phyloP scores from a whole-genome alignment of 2,329 filamentous ascomycete genomes.

The Huntiella omanensis region DNA sequence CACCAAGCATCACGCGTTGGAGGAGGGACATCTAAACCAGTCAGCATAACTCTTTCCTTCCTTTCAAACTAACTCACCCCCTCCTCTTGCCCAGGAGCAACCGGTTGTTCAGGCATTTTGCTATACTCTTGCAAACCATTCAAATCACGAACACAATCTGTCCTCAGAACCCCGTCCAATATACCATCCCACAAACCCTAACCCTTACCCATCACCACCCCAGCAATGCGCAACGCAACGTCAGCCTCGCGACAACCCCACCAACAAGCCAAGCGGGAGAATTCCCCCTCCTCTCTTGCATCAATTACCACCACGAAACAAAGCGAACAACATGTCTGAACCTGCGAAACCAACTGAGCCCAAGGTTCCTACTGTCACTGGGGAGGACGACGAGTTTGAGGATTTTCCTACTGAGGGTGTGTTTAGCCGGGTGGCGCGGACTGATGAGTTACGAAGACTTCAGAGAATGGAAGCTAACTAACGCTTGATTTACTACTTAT shows the following conservation, averaged over 20 bases:
- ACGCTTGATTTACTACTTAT: constrained; percentile 5
- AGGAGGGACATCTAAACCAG: constrained; percentile 10
- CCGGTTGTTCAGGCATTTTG: constrained; percentile 2
- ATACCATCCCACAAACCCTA: neutral
- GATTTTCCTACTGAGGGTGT: constrained; percentile 93
- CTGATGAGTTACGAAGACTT: neutral
- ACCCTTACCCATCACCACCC: neutral
- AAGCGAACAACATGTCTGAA: neutral
- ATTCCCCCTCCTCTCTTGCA: neutral
- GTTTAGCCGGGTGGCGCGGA: constrained; percentile 12
- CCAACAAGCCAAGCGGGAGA: neutral
- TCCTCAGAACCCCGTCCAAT: neutral
- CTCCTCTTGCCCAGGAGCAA: constrained; percentile 1
- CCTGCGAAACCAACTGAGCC: neutral
- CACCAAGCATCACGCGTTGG: constrained; percentile 31
- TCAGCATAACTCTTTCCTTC: no score
- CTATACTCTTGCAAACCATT: no score
- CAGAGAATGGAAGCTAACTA: neutral
- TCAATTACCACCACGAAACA: neutral
- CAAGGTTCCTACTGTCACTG: constrained; percentile 30
- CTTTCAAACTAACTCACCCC: constrained; percentile 1
- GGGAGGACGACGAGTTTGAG: constrained; percentile 98
- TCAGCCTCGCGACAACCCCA: neutral
- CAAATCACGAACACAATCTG: no score
- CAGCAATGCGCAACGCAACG: neutral